Evolutionary conservation across 768 basidiomycete genomes (phyloP).

Genomic region (Grammothele lineata): DNA sequence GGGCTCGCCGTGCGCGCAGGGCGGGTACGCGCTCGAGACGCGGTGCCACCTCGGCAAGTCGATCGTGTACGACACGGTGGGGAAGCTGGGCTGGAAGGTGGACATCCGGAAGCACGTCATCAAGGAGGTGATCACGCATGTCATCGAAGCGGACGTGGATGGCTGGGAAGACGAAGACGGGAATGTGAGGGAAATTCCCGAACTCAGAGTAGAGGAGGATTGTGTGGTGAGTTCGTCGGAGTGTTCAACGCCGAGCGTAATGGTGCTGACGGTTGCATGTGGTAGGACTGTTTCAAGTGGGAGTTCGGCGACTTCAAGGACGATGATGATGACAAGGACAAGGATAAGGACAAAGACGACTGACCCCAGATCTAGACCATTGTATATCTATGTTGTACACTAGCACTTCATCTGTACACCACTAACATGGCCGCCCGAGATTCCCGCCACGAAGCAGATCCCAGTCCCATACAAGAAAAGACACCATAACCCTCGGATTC

Average conservation of each 20-base stretch:
- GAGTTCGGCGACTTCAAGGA: slow-evolving; percentile 53
- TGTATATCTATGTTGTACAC: too few species aligned
- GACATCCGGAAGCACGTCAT: slow-evolving; percentile 55
- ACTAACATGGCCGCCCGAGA: too few species aligned
- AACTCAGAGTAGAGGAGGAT: slow-evolving; percentile 54
- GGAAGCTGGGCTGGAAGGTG: slow-evolving; percentile 54
- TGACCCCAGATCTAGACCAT: too few species aligned
- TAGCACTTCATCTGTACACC: too few species aligned
- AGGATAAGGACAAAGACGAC: too few species aligned
- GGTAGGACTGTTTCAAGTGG: slow-evolving; percentile 79
- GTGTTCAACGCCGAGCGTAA: not conserved
- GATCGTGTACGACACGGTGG: slow-evolving; percentile 69
- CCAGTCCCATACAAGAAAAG: too few species aligned
- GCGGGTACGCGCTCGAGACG: slow-evolving; percentile 63
- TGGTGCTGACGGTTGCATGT: slow-evolving; percentile 5
- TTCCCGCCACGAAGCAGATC: too few species aligned
- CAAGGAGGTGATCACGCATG: slow-evolving; percentile 46
- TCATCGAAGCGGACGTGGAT: slow-evolving; percentile 46
- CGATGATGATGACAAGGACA: not conserved
- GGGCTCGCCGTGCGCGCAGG: slow-evolving; percentile 50
- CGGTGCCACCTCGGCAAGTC: slow-evolving; percentile 59
- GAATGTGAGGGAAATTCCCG: slow-evolving; percentile 46
- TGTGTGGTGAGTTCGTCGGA: slow-evolving; percentile 46
- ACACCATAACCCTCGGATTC: too few species aligned
- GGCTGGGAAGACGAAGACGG: slow-evolving; percentile 37